These are phyloP conservation scores for Monosporascus ibericus DNA, from an alignment of 2,329 filamentous ascomycete genomes.

Conservation along the genomic window DNA sequence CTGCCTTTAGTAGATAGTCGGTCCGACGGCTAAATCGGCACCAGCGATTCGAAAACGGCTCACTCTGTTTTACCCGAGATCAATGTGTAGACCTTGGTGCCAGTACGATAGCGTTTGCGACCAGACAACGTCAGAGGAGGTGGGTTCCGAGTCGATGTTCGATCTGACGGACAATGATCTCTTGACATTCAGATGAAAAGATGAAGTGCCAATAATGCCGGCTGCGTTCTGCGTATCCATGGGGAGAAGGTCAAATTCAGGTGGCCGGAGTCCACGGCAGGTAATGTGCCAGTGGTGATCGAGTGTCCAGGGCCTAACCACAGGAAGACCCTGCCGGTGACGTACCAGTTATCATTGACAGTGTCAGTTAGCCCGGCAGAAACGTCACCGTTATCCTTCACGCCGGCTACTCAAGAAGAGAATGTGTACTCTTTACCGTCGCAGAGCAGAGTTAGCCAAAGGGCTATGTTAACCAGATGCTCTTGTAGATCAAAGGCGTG, in stretches of 20 bases:
- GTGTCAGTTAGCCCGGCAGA: conserved; percentile 38
- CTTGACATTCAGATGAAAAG: conserved; percentile 48
- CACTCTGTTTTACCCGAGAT: conserved; percentile 15
- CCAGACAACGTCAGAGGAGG: conserved; percentile 8
- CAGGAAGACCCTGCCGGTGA: conserved; percentile 59
- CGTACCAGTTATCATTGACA: conserved; percentile 56
- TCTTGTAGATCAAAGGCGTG: conserved; percentile 62
- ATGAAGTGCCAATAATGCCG: conserved; percentile 50
- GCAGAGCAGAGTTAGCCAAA: conserved; percentile 51
- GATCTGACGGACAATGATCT: conserved; percentile 48
- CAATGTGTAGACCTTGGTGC: conserved; percentile 7
- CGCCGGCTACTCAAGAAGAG: conserved; percentile 49
- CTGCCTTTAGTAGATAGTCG: conserved; percentile 18
- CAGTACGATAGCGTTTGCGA: conserved; percentile 12
- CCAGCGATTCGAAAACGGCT: conserved; percentile 13
- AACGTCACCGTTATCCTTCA: conserved; percentile 46
- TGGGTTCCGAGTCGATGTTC: conserved; percentile 36
- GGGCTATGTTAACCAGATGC: conserved; percentile 61
- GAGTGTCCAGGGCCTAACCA: conserved; percentile 46
- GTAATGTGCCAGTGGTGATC: conserved; percentile 43
- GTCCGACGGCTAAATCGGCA: conserved; percentile 5
- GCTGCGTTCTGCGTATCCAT: conserved; percentile 33
- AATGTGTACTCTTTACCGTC: conserved; percentile 51
- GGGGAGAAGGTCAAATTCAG: conserved; percentile 42
- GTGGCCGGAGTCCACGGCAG: conserved; percentile 22